A percentile compares a stretch with the other conserved stretches of the same genome.
Conservation (phyloP, 306 rosid species). For the Vicia villosa region DNA sequence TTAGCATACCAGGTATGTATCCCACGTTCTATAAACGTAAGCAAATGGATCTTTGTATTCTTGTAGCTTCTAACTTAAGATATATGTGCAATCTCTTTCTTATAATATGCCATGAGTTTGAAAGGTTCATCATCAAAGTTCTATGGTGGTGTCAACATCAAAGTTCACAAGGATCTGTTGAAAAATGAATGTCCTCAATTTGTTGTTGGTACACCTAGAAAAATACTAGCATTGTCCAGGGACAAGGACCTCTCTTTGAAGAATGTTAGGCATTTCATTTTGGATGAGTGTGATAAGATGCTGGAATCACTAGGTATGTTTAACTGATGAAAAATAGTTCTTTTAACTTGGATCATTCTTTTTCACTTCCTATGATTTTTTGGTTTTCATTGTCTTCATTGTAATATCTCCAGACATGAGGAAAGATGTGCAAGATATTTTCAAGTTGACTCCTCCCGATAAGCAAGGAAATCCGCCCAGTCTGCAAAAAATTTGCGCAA, state of each 20-base stretch:
- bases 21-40: background rate
- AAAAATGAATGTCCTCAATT: constrained; percentile 97
- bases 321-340: background rate
- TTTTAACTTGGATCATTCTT: background rate
- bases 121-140: constrained; percentile 98
- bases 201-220: constrained; percentile 99
- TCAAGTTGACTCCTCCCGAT: constrained; percentile 99
- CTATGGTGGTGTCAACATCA: constrained; percentile 93
- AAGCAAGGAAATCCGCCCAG: constrained; percentile 99
- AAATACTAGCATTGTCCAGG: constrained; percentile 81
- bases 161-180: constrained; percentile 89
- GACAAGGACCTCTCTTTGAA: constrained; percentile 88
- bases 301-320: constrained; percentile 90
- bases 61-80: background rate
- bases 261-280: constrained; percentile 92
- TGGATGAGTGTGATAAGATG: constrained; percentile 99
- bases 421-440: constrained; percentile 96
- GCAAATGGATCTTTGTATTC: background rate
- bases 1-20: constrained; percentile 85
- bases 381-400: constrained; percentile 28
- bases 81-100: background rate
- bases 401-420: constrained; percentile 77
- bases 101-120: constrained; percentile 94
- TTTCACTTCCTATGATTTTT: background rate
- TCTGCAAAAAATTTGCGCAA: constrained; percentile 99